Percentiles rank a stretch among this genome's conserved stretches.
Conservation (phyloP, 805 yeast genomes). For the Yarrowia osloensis region DNA sequence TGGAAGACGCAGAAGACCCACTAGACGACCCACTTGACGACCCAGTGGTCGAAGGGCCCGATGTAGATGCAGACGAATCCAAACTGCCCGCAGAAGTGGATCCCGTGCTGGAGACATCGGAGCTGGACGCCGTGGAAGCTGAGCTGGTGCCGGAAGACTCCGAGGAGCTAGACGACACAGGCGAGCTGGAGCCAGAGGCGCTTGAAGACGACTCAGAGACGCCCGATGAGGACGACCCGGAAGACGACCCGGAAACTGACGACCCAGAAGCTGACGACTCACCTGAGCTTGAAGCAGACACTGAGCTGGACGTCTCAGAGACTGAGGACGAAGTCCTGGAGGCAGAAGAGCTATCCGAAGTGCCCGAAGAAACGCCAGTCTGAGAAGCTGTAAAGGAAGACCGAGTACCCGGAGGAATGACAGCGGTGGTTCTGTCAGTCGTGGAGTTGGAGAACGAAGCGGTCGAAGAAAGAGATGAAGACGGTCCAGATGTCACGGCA, state of each 20-base stretch:
- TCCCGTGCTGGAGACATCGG: not conserved
- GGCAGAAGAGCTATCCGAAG: not conserved
- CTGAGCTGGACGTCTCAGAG: too few species aligned
- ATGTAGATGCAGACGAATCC: not conserved
- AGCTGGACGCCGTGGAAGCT: not conserved
- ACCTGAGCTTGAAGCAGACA: not conserved
- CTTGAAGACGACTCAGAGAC: too few species aligned
- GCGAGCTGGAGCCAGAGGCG: not conserved
- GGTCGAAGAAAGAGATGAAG: constrained; percentile 3
- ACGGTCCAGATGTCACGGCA: not conserved
- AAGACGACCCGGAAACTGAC: not conserved
- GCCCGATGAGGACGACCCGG: not conserved
- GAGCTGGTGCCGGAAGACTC: not conserved
- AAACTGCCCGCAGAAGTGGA: not conserved
- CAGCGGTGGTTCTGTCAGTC: constrained; percentile 20
- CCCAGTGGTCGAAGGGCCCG: not conserved
- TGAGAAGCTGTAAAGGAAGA: not conserved
- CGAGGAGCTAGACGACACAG: too few species aligned
- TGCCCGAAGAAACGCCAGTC: not conserved
- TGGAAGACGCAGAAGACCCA: not conserved
- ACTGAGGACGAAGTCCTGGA: not conserved
- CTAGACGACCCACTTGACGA: not conserved
- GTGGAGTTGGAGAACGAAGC: not conserved
- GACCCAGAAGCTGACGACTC: not conserved
- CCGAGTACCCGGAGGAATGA: constrained; percentile 11